These are phyloP conservation scores for Ustilago sp. DNA, from an alignment of 1,284 basidiomycete genomes.

Conservation along the genomic window DNA sequence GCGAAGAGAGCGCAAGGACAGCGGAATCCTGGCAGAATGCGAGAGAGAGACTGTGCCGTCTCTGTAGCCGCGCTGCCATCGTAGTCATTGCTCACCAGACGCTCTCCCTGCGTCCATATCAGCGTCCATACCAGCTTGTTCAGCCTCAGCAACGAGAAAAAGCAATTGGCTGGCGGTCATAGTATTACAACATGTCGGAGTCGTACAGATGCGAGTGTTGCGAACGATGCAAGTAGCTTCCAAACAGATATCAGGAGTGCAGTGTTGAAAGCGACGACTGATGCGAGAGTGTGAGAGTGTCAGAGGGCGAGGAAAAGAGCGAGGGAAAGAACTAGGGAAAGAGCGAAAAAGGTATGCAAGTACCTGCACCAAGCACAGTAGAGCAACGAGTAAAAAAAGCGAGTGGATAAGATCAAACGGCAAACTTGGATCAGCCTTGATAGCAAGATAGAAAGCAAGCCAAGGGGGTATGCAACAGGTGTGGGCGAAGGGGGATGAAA, in stretches of 20 bases:
- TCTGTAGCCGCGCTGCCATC: too few species aligned
- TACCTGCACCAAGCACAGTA: slow-evolving; percentile 7
- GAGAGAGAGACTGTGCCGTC: too few species aligned
- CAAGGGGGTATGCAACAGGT: slow-evolving; percentile 37
- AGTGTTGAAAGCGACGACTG: slow-evolving; percentile 49
- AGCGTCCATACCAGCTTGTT: too few species aligned
- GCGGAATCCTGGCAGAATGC: too few species aligned
- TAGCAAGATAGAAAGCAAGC: slow-evolving; percentile 5
- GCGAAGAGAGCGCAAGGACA: too few species aligned
- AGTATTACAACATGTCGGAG: slow-evolving; percentile 55
- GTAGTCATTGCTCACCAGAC: too few species aligned
- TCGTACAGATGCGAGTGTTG: slow-evolving; percentile 50
- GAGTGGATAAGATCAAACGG: too few species aligned
- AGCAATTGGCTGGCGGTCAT: slow-evolving; percentile 37
- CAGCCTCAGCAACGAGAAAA: neutral
- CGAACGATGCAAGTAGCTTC: slow-evolving; percentile 20
- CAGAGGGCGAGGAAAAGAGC: slow-evolving; percentile 13
- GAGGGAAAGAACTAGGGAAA: slow-evolving; percentile 12
- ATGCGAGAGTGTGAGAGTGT: slow-evolving; percentile 27
- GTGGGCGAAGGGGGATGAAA: slow-evolving; percentile 46
- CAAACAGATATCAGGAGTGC: slow-evolving; percentile 37
- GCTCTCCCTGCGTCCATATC: too few species aligned
- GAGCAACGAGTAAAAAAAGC: neutral
- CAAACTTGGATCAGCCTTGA: too few species aligned
- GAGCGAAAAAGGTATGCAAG: slow-evolving; percentile 11